Base-by-base conservation (phyloP, 1,284 basidiomycete genomes). In the Mycena citricolor region DNA sequence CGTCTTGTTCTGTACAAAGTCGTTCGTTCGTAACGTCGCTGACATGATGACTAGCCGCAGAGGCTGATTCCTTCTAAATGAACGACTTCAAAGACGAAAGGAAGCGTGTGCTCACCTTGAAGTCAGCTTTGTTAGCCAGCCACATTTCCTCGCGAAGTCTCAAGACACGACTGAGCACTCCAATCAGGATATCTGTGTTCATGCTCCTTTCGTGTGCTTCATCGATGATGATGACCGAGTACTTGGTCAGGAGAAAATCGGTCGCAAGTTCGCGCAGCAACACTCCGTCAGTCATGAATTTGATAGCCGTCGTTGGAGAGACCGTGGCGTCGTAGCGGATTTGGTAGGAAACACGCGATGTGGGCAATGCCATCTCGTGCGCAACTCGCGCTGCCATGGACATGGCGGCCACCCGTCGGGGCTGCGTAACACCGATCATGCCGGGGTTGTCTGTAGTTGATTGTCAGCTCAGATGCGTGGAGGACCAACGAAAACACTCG, bases 251-350 rank as follows among this genome's bases (percentile, higher is more conserved):
- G 23, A 97, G 65, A 61, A 99, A 95, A 61, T 99, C 95, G 12
- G 79, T 81, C 0, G 92, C 86, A 17, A 99, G 74, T 65, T 99
- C 97, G 45, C 97, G 85, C 10, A 99, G 73, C 19, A 99, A 70
- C 12, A 99, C 93, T 73, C 97, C 97, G 59, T 99, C 97, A 2
- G 97, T 99, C 95, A 99, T 99, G 73, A 99, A 99, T 66, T 99
- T 98, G 72, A 99, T 93, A 6, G 83, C 83, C 0, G 97, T 99
- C 19, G 83, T 76, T 0, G 90, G 75, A 3, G 91, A 91, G 0
- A 93, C 87, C 0, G 92, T 97, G 0, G 91, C 90, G 52, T 97
- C 95, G 63, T 99, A 99, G 46, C 97, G 88, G 52, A 99, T 97
- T 66, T 98, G 94, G 65, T 99, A 93, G 0, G 95, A 94, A 2